These are phyloP conservation scores for Termitomyces sp. DNA, from an alignment of 768 basidiomycete species.

Conservation along the genomic window DNA sequence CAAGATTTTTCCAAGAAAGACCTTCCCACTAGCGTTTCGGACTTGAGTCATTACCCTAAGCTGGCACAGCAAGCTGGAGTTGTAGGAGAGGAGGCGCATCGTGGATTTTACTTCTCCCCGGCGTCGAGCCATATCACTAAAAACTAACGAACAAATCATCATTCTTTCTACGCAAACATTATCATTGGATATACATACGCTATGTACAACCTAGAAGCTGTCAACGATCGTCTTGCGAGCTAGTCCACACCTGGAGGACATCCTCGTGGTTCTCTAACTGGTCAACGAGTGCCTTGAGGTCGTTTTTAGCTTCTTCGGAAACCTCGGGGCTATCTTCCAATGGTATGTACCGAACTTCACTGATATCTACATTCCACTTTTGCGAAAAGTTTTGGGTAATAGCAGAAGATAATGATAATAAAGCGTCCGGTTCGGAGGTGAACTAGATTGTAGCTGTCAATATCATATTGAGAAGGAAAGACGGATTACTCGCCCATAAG, in stretches of 20 bases:
- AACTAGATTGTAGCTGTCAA: slow-evolving; percentile 29
- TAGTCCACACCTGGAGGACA: slow-evolving; percentile 57
- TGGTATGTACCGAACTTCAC: slow-evolving; percentile 54
- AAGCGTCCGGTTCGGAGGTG: slow-evolving; percentile 36
- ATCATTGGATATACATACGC: not conserved
- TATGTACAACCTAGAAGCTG: not conserved
- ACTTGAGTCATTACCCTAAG: slow-evolving; percentile 10
- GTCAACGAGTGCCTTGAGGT: slow-evolving; percentile 42
- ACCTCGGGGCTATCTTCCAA: slow-evolving; percentile 31
- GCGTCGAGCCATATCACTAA: not conserved
- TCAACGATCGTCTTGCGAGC: slow-evolving; percentile 27
- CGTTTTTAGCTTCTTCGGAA: slow-evolving; percentile 34
- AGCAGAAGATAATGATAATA: slow-evolving; percentile 34
- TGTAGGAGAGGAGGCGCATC: slow-evolving; percentile 5
- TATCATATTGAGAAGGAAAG: not conserved
- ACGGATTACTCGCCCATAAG: slow-evolving; percentile 5
- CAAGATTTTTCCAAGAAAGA: not conserved
- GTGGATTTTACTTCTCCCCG: slow-evolving; percentile 10
- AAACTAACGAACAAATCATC: not conserved
- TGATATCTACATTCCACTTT: slow-evolving; percentile 5
- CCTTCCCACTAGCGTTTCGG: slow-evolving; percentile 6
- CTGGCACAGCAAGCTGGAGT: slow-evolving; percentile 8
- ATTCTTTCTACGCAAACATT: not conserved
- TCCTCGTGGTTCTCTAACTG: slow-evolving; percentile 57
- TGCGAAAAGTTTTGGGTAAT: slow-evolving; percentile 23